phyloP scores from a whole-genome alignment of 1,139 yeast species.

The Suhomyces kunorum region DNA sequence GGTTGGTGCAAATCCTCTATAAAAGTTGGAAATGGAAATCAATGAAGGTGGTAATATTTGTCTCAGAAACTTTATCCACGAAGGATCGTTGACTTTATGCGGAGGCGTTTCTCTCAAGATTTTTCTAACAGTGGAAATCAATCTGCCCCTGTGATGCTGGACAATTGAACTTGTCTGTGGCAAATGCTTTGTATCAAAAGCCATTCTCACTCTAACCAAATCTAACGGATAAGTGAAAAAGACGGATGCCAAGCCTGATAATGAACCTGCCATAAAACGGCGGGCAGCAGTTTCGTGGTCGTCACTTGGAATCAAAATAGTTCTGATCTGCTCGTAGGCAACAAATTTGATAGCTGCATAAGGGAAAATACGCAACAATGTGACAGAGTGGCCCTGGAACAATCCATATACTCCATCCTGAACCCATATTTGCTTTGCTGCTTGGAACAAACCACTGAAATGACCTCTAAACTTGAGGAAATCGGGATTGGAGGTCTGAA shows the following conservation, averaged over 20 bases:
- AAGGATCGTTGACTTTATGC: constrained; percentile 37
- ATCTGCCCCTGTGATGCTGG: constrained; percentile 47
- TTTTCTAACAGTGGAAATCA: constrained; percentile 51
- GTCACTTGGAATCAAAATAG: constrained; percentile 72
- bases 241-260: constrained; percentile 85
- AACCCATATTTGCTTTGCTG: constrained; percentile 64
- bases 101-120: constrained; percentile 68
- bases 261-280: constrained; percentile 83
- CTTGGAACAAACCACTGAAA: constrained; percentile 70
- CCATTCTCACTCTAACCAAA: constrained; percentile 84
- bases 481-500: constrained; percentile 93
- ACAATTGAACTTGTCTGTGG: constrained; percentile 19
- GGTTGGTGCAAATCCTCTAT: constrained; percentile 93
- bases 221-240: constrained; percentile 92
- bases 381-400: constrained; percentile 95
- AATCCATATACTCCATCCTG: constrained; percentile 81
- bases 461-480: constrained; percentile 80
- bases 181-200: constrained; percentile 64
- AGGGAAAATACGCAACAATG: constrained; percentile 87
- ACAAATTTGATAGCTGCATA: constrained; percentile 97
- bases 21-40: constrained; percentile 65
- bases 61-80: constrained; percentile 39
- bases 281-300: constrained; percentile 76
- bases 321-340: constrained; percentile 91
- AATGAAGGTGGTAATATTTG: constrained; percentile 35